Evolutionary conservation across 2,329 filamentous ascomycete species (phyloP).

Genomic region (Ophiostoma pallidulum): DNA sequence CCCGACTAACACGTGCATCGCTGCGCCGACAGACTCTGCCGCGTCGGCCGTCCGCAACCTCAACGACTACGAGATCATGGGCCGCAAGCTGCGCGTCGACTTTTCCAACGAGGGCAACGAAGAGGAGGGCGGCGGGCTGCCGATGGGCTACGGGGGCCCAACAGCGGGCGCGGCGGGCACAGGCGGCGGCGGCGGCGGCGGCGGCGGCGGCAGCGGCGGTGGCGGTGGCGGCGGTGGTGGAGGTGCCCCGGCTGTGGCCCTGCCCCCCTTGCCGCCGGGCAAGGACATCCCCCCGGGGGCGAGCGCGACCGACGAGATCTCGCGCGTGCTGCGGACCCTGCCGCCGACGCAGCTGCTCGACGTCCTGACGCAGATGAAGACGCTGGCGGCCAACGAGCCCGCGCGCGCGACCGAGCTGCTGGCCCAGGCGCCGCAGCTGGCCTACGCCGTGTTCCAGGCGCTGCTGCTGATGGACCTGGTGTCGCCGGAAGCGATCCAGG

Average conservation of each 20-base stretch:
- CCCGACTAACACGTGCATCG: no score
- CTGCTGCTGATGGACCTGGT: conserved; percentile 88
- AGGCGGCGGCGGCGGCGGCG: neutral
- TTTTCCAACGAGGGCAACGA: conserved; percentile 88
- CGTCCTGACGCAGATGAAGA: conserved; percentile 90
- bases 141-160: neutral
- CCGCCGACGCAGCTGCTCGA: conserved; percentile 85
- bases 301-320: conserved; percentile 83
- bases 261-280: conserved; percentile 77
- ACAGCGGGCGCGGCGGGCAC: neutral
- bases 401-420: conserved; percentile 77
- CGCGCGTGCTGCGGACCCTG: conserved; percentile 76
- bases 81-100: conserved; percentile 86
- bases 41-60: conserved; percentile 91
- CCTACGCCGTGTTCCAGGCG: conserved; percentile 91
- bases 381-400: conserved; percentile 72
- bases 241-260: conserved; percentile 21
- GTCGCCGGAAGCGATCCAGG: conserved; percentile 70
- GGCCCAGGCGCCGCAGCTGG: conserved; percentile 79
- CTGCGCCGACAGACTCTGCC: no score
- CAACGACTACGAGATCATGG: conserved; percentile 93
- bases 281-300: conserved; percentile 75
- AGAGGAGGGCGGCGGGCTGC: conserved; percentile 33
- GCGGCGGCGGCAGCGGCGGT: neutral
- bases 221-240: neutral